Evolutionary conservation across 345 rosid species (phyloP), one percentile per base, ranked within the genome.

Genomic region (Syzygium jambos): DNA sequence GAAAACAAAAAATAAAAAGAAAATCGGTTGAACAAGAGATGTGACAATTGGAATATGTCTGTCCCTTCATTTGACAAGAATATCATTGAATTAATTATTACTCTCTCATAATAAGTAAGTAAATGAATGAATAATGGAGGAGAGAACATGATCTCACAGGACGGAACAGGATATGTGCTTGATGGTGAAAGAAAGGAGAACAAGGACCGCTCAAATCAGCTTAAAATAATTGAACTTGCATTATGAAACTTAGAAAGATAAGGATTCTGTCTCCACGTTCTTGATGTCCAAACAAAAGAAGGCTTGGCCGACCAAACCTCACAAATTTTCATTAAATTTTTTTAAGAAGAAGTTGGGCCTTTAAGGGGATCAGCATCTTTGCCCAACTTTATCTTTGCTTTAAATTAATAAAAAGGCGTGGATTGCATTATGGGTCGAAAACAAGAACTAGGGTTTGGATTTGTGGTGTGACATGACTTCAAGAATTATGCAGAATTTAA

Each of bases 181-280:
- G 10, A 38, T 56, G n/a, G 73, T 11, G 73, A 19, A 27, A 85
- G 30, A 52, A 5, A 49, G 30, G 82, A 22, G 77, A 38, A 86
- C 55, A 22, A 46, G n/a, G 85, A 86, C 83, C 87, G 29, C 38
- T 51, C 84, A 80, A 53, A 86, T 43, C 51, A 86, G n/a, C 34
- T n/a, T 12, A 30, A 86, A 78, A 27, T 49, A 43, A 78, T 77
- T 30, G 51, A 21, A 17, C 34, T 73, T 6, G 43, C 78, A 30
- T 52, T n/a, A 61, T 22, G 78, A 86, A 46, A 63, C 54, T 15
- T n/a, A 16, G 54, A 27, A 51, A 14, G 88, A 57, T 87, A 46
- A 87, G 86, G 88, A 83, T 87, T 82, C 88, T 87, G 78, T 87
- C 78, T 56, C 85, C 86, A 59, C 51, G 68, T 78, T 53, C 29